Evolutionary conservation across 2,329 filamentous ascomycete genomes (phyloP).

Genomic region (Pseudogymnoascus sp.): DNA sequence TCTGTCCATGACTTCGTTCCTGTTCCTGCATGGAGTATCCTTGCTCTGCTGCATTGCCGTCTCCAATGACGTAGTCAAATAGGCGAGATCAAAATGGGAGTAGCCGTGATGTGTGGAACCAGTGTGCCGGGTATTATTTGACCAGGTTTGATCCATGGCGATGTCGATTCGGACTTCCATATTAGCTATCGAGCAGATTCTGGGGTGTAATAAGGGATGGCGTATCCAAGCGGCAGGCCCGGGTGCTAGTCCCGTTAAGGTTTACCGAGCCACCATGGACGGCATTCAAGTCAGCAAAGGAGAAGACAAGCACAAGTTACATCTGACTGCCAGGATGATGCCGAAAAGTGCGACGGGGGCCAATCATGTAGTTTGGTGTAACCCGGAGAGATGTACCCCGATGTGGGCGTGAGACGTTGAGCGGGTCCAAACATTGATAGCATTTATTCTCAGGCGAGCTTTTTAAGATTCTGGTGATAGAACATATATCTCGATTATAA

Average conservation of each 20-base stretch:
- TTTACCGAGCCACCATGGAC: not conserved
- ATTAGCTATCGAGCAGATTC: not conserved
- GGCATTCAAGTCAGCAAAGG: not conserved
- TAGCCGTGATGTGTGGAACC: not conserved
- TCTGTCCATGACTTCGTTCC: not conserved
- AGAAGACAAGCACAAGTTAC: not conserved
- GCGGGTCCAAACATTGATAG: not conserved
- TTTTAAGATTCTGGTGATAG: not conserved
- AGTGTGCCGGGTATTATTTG: not conserved
- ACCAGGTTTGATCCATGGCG: not conserved
- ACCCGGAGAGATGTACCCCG: not conserved
- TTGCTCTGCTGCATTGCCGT: not conserved
- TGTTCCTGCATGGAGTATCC: not conserved
- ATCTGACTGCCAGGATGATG: not conserved
- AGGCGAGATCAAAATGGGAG: constrained; percentile 1
- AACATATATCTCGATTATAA: not conserved
- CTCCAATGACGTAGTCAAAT: not conserved
- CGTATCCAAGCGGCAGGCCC: too few relatives aligned
- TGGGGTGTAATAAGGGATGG: not conserved
- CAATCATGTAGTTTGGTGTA: not conserved
- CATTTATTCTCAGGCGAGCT: not conserved
- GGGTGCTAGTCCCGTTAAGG: not conserved
- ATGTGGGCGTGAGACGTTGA: not conserved
- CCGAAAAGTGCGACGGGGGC: not conserved
- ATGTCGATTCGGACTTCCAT: not conserved